These are phyloP conservation scores for Chaetomium fimeti DNA, from an alignment of 495 filamentous ascomycete species.

Conservation along the genomic window DNA sequence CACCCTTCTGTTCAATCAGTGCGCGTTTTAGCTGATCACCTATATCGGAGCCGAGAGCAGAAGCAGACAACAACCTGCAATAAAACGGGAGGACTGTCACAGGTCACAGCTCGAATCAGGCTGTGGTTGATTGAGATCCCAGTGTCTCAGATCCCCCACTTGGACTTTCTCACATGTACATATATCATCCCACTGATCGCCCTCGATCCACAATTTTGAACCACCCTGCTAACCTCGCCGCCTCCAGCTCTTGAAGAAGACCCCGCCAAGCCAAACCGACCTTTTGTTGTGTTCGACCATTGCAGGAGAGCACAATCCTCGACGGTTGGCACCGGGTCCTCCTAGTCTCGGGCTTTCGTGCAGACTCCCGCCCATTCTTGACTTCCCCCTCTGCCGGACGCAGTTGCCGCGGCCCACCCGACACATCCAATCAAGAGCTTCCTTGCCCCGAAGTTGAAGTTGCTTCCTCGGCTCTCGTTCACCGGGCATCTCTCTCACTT, in stretches of 20 bases:
- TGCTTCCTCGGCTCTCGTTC: constrained; percentile 34
- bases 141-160: constrained; percentile 4
- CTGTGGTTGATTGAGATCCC: constrained; percentile 11
- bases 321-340: constrained; percentile 22
- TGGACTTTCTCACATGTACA: background rate
- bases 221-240: constrained; percentile 7
- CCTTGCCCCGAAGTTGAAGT: constrained; percentile 4
- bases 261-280: constrained; percentile 14
- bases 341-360: constrained; percentile 6
- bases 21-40: constrained; percentile 9
- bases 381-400: constrained; percentile 27
- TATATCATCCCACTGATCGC: constrained; percentile 15
- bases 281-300: background rate
- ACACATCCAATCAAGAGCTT: constrained; percentile 22
- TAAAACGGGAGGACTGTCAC: constrained; percentile 5
- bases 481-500: constrained; percentile 19
- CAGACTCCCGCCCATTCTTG: background rate
- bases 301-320: background rate
- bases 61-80: background rate
- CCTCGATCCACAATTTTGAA: background rate
- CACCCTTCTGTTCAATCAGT: background rate
- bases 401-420: constrained; percentile 29
- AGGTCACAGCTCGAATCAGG: constrained; percentile 3
- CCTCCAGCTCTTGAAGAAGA: background rate
- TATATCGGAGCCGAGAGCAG: background rate